These are phyloP conservation scores for Russula foetens DNA, from an alignment of 768 basidiomycete genomes.

Conservation along the genomic window DNA sequence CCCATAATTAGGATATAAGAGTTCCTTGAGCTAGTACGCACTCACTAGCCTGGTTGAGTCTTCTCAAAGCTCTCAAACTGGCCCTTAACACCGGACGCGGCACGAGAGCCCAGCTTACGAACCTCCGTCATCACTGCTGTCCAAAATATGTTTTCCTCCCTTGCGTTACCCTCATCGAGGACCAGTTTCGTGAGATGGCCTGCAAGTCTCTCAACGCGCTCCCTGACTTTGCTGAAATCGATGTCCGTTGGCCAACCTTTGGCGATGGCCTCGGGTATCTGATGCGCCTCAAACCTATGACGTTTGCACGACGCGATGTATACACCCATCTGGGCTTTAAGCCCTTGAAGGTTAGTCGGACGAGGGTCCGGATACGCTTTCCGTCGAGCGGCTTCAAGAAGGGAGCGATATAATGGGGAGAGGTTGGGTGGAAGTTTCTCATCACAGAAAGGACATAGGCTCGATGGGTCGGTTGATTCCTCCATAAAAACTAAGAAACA, in stretches of 20 bases:
- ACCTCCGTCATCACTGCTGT: slow-evolving; percentile 54
- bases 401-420: slow-evolving; percentile 46
- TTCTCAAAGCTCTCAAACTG: slow-evolving; percentile 77
- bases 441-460: slow-evolving; percentile 78
- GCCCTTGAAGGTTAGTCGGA: slow-evolving; percentile 58
- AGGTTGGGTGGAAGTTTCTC: slow-evolving; percentile 53
- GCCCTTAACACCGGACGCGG: slow-evolving; percentile 56
- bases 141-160: slow-evolving; percentile 57
- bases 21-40: slow-evolving; percentile 14
- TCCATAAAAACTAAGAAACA: slow-evolving; percentile 40
- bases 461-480: slow-evolving; percentile 49
- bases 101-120: slow-evolving; percentile 54
- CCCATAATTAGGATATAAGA: not conserved
- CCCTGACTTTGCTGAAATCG: slow-evolving; percentile 48
- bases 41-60: slow-evolving; percentile 87
- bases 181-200: slow-evolving; percentile 42
- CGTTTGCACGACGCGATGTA: slow-evolving; percentile 69
- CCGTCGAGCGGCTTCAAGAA: slow-evolving; percentile 43
- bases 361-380: slow-evolving; percentile 58
- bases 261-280: slow-evolving; percentile 60
- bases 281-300: slow-evolving; percentile 67
- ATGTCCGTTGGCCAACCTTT: slow-evolving; percentile 75
- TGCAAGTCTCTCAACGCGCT: slow-evolving; percentile 47
- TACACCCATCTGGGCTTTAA: slow-evolving; percentile 39
- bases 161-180: slow-evolving; percentile 27